Percentiles rank a stretch among this genome's conserved stretches.
phyloP scores from a whole-genome alignment of 2,329 filamentous ascomycete species.

The Zelopaecilomyces penicillatus region DNA sequence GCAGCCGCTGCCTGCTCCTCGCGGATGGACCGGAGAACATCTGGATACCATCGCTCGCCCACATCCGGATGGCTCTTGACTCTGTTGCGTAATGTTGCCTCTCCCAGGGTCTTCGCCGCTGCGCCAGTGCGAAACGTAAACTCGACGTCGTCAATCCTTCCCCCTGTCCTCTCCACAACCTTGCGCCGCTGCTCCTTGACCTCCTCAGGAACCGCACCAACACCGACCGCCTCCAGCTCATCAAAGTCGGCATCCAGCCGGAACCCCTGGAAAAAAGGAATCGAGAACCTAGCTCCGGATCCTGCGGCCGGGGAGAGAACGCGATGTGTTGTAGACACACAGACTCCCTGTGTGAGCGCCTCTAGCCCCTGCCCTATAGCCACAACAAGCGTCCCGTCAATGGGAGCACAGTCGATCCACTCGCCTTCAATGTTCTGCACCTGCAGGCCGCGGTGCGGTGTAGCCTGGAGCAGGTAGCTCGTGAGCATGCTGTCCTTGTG shows the following conservation, averaged over 20 bases:
- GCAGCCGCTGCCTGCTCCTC: slow-evolving; percentile 44
- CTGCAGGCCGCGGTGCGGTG: slow-evolving; percentile 66
- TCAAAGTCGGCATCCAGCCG: slow-evolving; percentile 72
- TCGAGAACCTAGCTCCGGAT: slow-evolving; percentile 63
- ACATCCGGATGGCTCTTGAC: slow-evolving; percentile 85
- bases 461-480: slow-evolving; percentile 74
- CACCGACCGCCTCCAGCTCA: slow-evolving; percentile 56
- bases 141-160: slow-evolving; percentile 66
- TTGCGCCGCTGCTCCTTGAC: slow-evolving; percentile 54
- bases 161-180: slow-evolving; percentile 48
- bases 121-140: slow-evolving; percentile 72
- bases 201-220: slow-evolving; percentile 50
- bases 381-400: slow-evolving; percentile 71
- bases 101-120: slow-evolving; percentile 60
- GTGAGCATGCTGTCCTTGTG: slow-evolving; percentile 83
- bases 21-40: slow-evolving; percentile 48
- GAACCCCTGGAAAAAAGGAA: slow-evolving; percentile 86
- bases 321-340: slow-evolving; percentile 72
- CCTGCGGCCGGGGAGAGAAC: slow-evolving; percentile 67
- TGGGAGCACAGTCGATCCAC: slow-evolving; percentile 77
- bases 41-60: slow-evolving; percentile 70
- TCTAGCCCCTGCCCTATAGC: slow-evolving; percentile 84
- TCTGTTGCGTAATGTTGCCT: slow-evolving; percentile 76
- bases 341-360: slow-evolving; percentile 75
- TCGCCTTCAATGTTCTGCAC: slow-evolving; percentile 70